Evolutionary conservation across 73 alveolate species (phyloP).

Genomic region (Strombidium stylifer): DNA sequence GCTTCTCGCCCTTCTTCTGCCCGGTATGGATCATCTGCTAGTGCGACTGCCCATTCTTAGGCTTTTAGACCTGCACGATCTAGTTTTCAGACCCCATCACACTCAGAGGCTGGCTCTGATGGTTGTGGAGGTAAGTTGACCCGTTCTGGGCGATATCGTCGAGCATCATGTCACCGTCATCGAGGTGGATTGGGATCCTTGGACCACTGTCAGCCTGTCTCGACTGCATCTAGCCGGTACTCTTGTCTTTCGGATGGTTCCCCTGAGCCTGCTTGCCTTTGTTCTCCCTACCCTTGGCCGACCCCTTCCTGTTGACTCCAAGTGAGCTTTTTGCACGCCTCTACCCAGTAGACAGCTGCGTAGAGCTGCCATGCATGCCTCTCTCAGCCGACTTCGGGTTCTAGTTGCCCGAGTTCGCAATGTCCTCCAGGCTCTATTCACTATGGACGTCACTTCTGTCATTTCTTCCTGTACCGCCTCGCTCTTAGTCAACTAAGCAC

Average conservation of each 20-base stretch:
- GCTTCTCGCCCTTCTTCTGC: background rate
- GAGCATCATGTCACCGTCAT: background rate
- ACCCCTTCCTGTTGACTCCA: background rate
- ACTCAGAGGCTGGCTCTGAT: background rate
- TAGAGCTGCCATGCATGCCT: background rate
- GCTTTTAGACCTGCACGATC: too few relatives aligned
- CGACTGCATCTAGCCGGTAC: background rate
- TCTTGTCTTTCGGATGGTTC: background rate
- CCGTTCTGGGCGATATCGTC: background rate
- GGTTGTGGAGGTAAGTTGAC: background rate
- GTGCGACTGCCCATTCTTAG: too few relatives aligned
- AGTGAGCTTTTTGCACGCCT: conserved; percentile 31
- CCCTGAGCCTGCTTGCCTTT: conserved; percentile 11
- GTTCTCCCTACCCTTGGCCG: conserved; percentile 14
- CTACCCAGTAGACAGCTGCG: background rate
- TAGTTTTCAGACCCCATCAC: too few relatives aligned
- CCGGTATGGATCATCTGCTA: background rate
- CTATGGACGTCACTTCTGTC: background rate
- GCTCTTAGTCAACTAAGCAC: background rate
- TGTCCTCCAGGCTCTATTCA: background rate
- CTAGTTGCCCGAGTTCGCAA: background rate
- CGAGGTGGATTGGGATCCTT: conserved; percentile 15
- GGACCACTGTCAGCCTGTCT: conserved; percentile 12
- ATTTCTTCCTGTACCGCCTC: background rate
- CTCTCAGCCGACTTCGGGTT: background rate